Evolutionary conservation across 176 grass and related monocot genomes (phyloP).

Genomic region (Avena sativa): DNA sequence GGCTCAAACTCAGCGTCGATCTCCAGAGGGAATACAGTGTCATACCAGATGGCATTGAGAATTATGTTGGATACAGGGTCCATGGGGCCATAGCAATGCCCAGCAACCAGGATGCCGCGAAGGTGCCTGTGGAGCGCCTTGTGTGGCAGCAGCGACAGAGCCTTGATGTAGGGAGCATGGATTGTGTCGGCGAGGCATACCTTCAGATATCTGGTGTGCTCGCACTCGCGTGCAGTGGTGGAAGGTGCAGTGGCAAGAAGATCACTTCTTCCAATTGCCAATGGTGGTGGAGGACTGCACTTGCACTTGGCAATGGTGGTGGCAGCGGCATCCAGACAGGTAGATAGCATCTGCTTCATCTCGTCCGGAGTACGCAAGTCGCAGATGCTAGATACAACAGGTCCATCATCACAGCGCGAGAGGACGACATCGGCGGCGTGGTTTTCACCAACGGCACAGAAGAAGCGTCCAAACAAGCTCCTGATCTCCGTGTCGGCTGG

Average conservation of each 20-base stretch:
- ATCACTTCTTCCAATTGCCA: neutral
- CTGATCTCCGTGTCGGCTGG: neutral
- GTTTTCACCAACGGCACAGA: neutral
- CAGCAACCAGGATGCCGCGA: neutral
- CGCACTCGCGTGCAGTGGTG: neutral
- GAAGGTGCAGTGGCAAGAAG: neutral
- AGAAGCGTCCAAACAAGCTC: slow-evolving; percentile 8
- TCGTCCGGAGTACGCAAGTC: slow-evolving; percentile 6
- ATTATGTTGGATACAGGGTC: neutral
- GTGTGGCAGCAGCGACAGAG: neutral
- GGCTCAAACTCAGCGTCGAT: slow-evolving; percentile 3
- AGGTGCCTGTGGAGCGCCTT: slow-evolving; percentile 2
- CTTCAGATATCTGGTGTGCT: slow-evolving; percentile 26
- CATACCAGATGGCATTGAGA: slow-evolving; percentile 9
- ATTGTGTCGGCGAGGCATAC: slow-evolving; percentile 1
- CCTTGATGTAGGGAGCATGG: slow-evolving; percentile 20
- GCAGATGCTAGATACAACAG: slow-evolving; percentile 15
- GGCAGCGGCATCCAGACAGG: slow-evolving; percentile 3
- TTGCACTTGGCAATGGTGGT: slow-evolving; percentile 1
- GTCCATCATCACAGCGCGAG: neutral
- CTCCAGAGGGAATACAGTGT: neutral
- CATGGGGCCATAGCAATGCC: slow-evolving; percentile 17
- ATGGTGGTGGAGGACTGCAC: neutral
- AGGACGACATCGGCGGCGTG: neutral
- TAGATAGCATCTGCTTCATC: neutral